Evolutionary conservation across 805 yeast species (phyloP), one percentile per base, ranked within the genome.

Genomic region (Candida taoyuanica): DNA sequence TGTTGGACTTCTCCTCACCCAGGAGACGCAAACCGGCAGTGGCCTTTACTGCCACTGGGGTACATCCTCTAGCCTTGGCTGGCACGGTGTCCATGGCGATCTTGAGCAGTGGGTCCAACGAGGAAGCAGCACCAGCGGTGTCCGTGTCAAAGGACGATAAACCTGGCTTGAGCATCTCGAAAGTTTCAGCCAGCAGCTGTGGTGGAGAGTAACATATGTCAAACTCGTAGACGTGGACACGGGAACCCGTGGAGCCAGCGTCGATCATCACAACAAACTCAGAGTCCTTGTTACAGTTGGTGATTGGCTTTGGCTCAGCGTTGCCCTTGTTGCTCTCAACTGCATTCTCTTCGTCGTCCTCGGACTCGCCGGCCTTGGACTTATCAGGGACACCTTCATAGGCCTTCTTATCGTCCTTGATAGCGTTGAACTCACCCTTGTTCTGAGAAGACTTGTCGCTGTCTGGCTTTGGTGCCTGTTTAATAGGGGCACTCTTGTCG

Each of bases 171-270:
- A 83, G 65, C 96, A 85, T 87, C 57, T 88, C 68, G 60, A 93
- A 93, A 38, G 73, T 76, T 67, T 93, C 98, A 34, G 72, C 68
- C 39, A 87, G 63, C 50, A 93, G 78, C 42, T 67, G 71, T 31
- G 99, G 98, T 39, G 95, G 91, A 27, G 84, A 76, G 33, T 70
- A 70, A 58, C 98, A 89, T 39, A 86, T 79, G 65, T 87, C 85
- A 66, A 93, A 93, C 52, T 84, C 79, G 64, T 94, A 93, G 33
- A 93, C 81, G 62, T 94, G 99, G 28, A 93, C 85, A 61, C 98
- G 80, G 13, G 97, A 88, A 23, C 98, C 98, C 13, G 95, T 83
- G 1, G 98, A 89, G 7, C 98, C 99, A 7, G 98, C 98, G 67
- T 93, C 99, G 40, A 93, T 70, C 96, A 93, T 88, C 17, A 93